These are phyloP conservation scores for Middelhovenomyces tepae DNA, from an alignment of 805 yeast genomes.

Conservation along the genomic window DNA sequence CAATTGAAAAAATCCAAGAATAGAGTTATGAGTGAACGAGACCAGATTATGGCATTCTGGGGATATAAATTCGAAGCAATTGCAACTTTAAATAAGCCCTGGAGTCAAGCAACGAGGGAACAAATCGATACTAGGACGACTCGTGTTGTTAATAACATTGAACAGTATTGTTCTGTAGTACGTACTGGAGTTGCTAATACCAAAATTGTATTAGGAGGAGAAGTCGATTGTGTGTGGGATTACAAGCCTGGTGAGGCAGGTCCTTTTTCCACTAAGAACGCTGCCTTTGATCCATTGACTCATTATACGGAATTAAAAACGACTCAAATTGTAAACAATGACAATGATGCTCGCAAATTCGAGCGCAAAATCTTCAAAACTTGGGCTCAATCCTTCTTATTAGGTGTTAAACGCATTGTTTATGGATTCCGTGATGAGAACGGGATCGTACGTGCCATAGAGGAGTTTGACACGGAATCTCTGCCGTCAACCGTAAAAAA, in stretches of 20 bases:
- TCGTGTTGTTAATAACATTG: slow-evolving; percentile 55
- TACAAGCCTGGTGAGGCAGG: slow-evolving; percentile 49
- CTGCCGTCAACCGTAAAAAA: slow-evolving; percentile 42
- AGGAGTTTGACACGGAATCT: slow-evolving; percentile 67
- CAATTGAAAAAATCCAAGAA: slow-evolving; percentile 19
- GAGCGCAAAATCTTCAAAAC: slow-evolving; percentile 69
- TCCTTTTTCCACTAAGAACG: slow-evolving; percentile 3
- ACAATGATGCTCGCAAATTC: slow-evolving; percentile 52
- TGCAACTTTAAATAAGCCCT: slow-evolving; percentile 66
- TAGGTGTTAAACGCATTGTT: slow-evolving; percentile 72
- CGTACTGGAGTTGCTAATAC: slow-evolving; percentile 74
- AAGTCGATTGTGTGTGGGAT: slow-evolving; percentile 86
- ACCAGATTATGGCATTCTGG: slow-evolving; percentile 26
- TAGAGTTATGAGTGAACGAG: slow-evolving; percentile 15
- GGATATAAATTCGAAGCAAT: slow-evolving; percentile 80
- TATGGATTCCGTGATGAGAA: slow-evolving; percentile 83
- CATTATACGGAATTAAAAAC: slow-evolving; percentile 88
- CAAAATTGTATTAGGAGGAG: slow-evolving; percentile 70
- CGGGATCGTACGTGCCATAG: slow-evolving; percentile 55
- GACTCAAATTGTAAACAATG: slow-evolving; percentile 43
- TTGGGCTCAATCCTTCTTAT: slow-evolving; percentile 90
- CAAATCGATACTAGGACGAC: slow-evolving; percentile 59
- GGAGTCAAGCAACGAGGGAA: slow-evolving; percentile 58
- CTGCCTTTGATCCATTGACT: slow-evolving; percentile 33
- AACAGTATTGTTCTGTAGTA: slow-evolving; percentile 75